A percentile compares a stretch with the other conserved stretches of the same genome.
Conservation (phyloP, 2,329 filamentous ascomycete species). For the Drechmeria coniospora region DNA sequence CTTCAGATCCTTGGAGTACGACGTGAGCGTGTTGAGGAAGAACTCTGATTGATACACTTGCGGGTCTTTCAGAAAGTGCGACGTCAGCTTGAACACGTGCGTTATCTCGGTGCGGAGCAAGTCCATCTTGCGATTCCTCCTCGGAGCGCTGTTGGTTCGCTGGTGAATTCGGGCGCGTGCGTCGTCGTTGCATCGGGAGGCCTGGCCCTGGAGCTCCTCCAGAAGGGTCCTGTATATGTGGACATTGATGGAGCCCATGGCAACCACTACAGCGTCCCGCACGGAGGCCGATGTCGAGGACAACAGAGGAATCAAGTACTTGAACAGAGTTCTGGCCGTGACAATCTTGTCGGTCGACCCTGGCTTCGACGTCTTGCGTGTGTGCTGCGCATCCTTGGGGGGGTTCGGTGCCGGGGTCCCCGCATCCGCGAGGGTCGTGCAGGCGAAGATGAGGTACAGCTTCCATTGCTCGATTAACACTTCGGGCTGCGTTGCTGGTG, state of each 20-base stretch:
- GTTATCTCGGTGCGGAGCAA: slow-evolving; percentile 85
- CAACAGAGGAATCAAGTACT: slow-evolving; percentile 76
- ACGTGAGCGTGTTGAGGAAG: slow-evolving; percentile 75
- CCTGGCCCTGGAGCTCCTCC: slow-evolving; percentile 77
- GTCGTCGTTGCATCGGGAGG: slow-evolving; percentile 75
- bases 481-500: slow-evolving; percentile 61
- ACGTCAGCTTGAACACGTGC: slow-evolving; percentile 87
- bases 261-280: slow-evolving; percentile 76
- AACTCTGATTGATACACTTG: slow-evolving; percentile 77
- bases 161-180: slow-evolving; percentile 77
- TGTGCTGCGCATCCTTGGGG: slow-evolving; percentile 51
- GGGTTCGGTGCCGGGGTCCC: slow-evolving; percentile 34
- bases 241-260: slow-evolving; percentile 86
- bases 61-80: slow-evolving; percentile 67
- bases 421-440: slow-evolving; percentile 79
- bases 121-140: slow-evolving; percentile 71
- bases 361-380: slow-evolving; percentile 62
- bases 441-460: slow-evolving; percentile 90
- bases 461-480: slow-evolving; percentile 96
- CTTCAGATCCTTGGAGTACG: slow-evolving; percentile 82
- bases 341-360: slow-evolving; percentile 62
- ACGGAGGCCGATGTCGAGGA: slow-evolving; percentile 68
- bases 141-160: slow-evolving; percentile 67
- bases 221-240: slow-evolving; percentile 84
- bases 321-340: slow-evolving; percentile 78